A percentile compares a stretch with the other conserved stretches of the same genome.
Evolutionary conservation across 139 green algal genomes (phyloP).

Genomic region (Eudorina sp.): DNA sequence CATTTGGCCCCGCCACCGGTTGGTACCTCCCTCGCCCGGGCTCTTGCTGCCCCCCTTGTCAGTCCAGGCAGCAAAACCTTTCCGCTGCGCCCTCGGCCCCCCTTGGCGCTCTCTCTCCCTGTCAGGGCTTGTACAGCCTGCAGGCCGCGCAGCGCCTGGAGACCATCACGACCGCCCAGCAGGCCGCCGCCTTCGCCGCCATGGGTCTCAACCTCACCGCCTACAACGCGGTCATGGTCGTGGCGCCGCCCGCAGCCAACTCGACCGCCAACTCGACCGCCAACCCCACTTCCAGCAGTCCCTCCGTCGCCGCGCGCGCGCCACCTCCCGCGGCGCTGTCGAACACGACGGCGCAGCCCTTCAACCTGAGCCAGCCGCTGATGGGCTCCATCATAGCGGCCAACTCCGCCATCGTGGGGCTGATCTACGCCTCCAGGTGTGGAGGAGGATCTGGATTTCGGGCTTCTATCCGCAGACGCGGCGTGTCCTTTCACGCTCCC

Average conservation of each 20-base stretch:
- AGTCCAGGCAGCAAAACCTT: too few relatives aligned
- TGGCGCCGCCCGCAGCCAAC: background rate
- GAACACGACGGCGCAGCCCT: background rate
- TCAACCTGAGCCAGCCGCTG: constrained; percentile 19
- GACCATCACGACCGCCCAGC: background rate
- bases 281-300: background rate
- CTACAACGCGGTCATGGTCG: background rate
- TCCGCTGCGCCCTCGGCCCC: too few relatives aligned
- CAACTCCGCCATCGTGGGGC: constrained; percentile 26
- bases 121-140: constrained; percentile 27
- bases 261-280: background rate
- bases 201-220: constrained; percentile 16
- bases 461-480: too few relatives aligned
- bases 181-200: constrained; percentile 16
- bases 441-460: too few relatives aligned
- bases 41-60: too few relatives aligned
- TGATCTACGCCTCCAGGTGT: constrained; percentile 23
- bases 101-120: too few relatives aligned
- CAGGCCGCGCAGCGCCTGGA: background rate
- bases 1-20: too few relatives aligned
- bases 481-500: too few relatives aligned
- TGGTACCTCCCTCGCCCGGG: too few relatives aligned
- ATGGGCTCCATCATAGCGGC: constrained; percentile 2
- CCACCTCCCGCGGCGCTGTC: background rate
- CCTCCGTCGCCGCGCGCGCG: background rate